phyloP scores from a whole-genome alignment of 2,329 filamentous ascomycete species.

The Aureobasidium sp. region DNA sequence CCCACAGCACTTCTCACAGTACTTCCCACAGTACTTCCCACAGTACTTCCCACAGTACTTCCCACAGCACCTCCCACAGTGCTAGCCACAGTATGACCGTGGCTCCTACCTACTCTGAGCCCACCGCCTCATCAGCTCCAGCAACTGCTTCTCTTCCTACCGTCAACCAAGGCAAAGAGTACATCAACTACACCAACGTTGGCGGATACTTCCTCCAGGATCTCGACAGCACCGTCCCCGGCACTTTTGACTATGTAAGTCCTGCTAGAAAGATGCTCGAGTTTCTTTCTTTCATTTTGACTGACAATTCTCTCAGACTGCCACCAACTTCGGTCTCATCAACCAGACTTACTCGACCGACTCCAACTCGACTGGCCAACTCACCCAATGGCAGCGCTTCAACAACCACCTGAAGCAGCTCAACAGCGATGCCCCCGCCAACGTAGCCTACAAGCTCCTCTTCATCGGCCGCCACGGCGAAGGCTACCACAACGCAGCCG shows the following conservation, averaged over 20 bases:
- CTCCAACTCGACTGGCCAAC: slow-evolving; percentile 31
- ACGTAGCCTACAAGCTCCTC: slow-evolving; percentile 58
- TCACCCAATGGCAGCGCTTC: slow-evolving; percentile 59
- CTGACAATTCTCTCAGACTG: too few species aligned
- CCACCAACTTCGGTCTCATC: slow-evolving; percentile 57
- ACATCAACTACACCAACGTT: slow-evolving; percentile 53
- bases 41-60: too few species aligned
- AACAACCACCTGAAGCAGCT: slow-evolving; percentile 47
- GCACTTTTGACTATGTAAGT: slow-evolving; percentile 54
- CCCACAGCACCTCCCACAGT: too few species aligned
- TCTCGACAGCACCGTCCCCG: slow-evolving; percentile 45
- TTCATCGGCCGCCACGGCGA: slow-evolving; percentile 63
- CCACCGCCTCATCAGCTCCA: slow-evolving; percentile 14
- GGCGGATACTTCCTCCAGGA: slow-evolving; percentile 58
- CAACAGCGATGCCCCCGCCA: slow-evolving; percentile 41
- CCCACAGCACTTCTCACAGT: neutral
- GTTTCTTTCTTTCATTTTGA: neutral
- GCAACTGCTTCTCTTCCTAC: slow-evolving; percentile 13
- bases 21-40: neutral
- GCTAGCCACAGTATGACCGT: neutral
- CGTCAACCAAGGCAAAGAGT: slow-evolving; percentile 18
- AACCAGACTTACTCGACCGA: slow-evolving; percentile 54
- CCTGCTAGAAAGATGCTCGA: neutral
- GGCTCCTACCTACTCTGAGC: slow-evolving; percentile 13
- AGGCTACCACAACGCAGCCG: slow-evolving; percentile 56